Evolutionary conservation across 208 protist species (phyloP).

Genomic region (Leptomonas seymouri): DNA sequence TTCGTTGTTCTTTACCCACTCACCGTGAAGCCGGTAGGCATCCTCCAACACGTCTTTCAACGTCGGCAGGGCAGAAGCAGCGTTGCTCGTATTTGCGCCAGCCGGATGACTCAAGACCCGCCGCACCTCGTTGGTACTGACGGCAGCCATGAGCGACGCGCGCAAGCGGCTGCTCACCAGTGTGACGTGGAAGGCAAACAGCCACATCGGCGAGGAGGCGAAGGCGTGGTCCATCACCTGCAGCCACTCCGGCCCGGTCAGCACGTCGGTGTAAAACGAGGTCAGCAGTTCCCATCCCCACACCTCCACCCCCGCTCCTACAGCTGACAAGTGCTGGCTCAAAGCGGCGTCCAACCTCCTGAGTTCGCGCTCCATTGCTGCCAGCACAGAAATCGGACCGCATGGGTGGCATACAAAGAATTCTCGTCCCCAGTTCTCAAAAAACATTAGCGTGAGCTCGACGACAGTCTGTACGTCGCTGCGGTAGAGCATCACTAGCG

Average conservation of each 20-base stretch:
- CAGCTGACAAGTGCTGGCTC: constrained; percentile 47
- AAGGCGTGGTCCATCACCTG: constrained; percentile 92
- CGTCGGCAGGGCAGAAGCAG: background rate
- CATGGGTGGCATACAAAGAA: constrained; percentile 86
- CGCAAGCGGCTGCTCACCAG: constrained; percentile 36
- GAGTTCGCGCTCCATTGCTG: constrained; percentile 60
- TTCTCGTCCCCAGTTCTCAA: constrained; percentile 82
- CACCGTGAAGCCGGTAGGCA: constrained; percentile 44
- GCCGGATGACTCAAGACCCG: constrained; percentile 41
- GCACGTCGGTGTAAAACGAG: constrained; percentile 75
- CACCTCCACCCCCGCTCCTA: constrained; percentile 60
- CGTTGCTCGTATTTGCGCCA: background rate
- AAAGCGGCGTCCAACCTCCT: constrained; percentile 45
- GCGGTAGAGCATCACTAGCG: constrained; percentile 62
- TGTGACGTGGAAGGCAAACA: constrained; percentile 79
- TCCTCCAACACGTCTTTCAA: constrained; percentile 49
- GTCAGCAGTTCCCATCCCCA: constrained; percentile 76
- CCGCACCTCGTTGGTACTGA: constrained; percentile 47
- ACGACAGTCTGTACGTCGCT: constrained; percentile 71
- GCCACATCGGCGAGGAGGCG: constrained; percentile 70
- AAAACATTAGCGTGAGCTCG: constrained; percentile 69
- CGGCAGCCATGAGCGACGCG: constrained; percentile 35
- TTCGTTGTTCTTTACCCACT: constrained; percentile 12
- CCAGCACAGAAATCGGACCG: constrained; percentile 49
- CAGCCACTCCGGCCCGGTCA: constrained; percentile 76